These are phyloP conservation scores for Pistacia integerrima DNA, from an alignment of 345 rosid genomes.

Conservation along the genomic window DNA sequence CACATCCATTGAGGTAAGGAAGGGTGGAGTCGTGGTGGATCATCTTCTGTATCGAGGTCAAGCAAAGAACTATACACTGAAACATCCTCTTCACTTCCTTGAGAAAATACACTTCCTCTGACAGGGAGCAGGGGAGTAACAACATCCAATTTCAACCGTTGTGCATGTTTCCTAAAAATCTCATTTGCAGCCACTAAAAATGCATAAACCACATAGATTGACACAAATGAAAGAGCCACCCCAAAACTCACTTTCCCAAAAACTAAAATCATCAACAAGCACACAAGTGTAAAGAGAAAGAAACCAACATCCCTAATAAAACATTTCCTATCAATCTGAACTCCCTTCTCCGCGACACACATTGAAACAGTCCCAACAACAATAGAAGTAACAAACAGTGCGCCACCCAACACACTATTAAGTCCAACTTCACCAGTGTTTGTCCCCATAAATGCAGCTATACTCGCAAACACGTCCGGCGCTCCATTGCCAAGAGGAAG, in stretches of 20 bases:
- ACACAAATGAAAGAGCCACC: conserved; percentile 68
- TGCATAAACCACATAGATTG: conserved; percentile 70
- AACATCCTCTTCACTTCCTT: conserved; percentile 43
- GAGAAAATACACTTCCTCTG: conserved; percentile 47
- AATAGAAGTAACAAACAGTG: conserved; percentile 79
- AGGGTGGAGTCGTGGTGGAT: conserved; percentile 53
- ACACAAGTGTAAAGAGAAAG: conserved; percentile 62
- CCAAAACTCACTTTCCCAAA: conserved; percentile 67
- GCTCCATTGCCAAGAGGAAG: conserved; percentile 97
- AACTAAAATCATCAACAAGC: conserved; percentile 56
- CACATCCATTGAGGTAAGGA: conserved; percentile 82
- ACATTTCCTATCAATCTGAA: conserved; percentile 74
- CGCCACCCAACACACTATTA: conserved; percentile 91
- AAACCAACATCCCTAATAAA: conserved; percentile 81
- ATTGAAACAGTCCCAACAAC: conserved; percentile 83
- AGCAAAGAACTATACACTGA: conserved; percentile 49
- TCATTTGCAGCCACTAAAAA: conserved; percentile 78
- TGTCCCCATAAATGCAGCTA: conserved; percentile 81
- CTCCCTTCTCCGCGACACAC: conserved; percentile 61
- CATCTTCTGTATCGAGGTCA: conserved; percentile 48
- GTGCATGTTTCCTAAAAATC: conserved; percentile 68
- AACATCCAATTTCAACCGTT: conserved; percentile 46
- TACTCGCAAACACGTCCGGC: conserved; percentile 92
- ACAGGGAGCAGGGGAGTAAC: conserved; percentile 57
- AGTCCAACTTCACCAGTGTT: conserved; percentile 83